Percentiles rank a stretch among this genome's conserved stretches.
phyloP scores from a whole-genome alignment of 129 eudicot species.

The Flaveria brownii region DNA sequence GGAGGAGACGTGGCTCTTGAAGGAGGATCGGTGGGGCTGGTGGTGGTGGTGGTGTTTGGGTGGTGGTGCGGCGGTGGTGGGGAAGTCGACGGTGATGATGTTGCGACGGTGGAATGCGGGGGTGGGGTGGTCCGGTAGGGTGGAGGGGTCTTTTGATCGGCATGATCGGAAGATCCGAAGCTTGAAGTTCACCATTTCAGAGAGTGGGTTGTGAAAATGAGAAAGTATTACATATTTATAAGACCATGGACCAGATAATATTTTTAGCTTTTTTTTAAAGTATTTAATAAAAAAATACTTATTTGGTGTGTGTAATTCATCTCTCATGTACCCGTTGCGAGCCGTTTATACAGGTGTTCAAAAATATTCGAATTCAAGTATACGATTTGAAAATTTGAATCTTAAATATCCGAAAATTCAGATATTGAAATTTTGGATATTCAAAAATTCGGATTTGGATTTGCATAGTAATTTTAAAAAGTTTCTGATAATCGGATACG shows the following conservation, averaged over 20 bases:
- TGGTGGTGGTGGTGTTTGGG: slow-evolving; percentile 27
- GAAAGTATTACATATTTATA: slow-evolving; percentile 14
- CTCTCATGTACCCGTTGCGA: no score
- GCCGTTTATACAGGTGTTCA: no score
- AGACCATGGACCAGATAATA: not conserved
- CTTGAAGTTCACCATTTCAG: slow-evolving; percentile 76
- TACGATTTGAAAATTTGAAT: no score
- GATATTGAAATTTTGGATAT: no score
- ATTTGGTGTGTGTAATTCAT: no score
- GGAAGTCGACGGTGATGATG: slow-evolving; percentile 26
- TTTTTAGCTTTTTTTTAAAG: not conserved
- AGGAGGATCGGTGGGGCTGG: slow-evolving; percentile 45
- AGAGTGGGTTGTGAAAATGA: slow-evolving; percentile 18
- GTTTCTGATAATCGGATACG: no score
- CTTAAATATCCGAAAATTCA: no score
- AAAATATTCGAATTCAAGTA: no score
- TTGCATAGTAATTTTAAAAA: no score
- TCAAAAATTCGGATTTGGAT: no score
- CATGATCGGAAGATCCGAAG: slow-evolving; percentile 71
- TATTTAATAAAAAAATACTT: no score
- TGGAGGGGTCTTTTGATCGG: slow-evolving; percentile 79
- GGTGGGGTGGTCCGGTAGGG: slow-evolving; percentile 51
- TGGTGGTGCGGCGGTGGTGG: slow-evolving; percentile 25
- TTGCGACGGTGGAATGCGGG: slow-evolving; percentile 42
- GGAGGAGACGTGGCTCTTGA: slow-evolving; percentile 60